Base-by-base conservation (phyloP, 192 early-diverging fungal species). In the Backusella tarrabulga region DNA sequence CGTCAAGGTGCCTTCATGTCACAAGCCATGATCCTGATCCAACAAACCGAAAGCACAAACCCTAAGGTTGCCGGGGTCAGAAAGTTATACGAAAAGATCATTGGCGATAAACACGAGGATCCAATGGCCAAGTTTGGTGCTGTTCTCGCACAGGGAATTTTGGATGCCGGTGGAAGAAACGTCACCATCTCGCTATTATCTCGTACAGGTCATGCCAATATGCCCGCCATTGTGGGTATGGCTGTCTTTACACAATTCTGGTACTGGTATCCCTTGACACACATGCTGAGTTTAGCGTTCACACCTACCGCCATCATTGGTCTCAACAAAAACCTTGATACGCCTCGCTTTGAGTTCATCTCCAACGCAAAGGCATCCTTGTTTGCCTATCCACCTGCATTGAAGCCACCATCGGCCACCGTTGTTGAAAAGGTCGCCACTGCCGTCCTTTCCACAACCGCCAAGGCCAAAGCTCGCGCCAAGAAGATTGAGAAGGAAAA, bases 181-280 rank as follows among this genome's bases (percentile, higher is more conserved):
- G 96, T 98, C 32, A 98, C 95, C 0, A 97, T 99, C 68, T 95
- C 94, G 0, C 86, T 99, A 66, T 90, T 92, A 52, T 94, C 95
- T 54, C 85, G 83, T n/a, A 94, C 94, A 35, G 97, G 96, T 1
- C 92, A 96, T 80, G 89, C 92, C 23, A 95, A 95, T 78, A 97
- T 97, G 89, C 89, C 93, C n/a, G 95, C 97, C 23, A 95, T 98
- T 80, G 97, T 96, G n/a, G 98, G 98, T 26, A 97, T 97, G 92
- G 95, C 96, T 11, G 88, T 99, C 36, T 99, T 99, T 78, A 95
- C 96, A 29, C 97, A 99, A 86, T 98, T 98, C 85, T 99, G 98
- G 98, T 97, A 97, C 90, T 99, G 98, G 98, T 98, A 94, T 87
- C 98, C 98, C 42, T 85, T 99, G 78, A 93, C 94, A 34, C 98